Evolutionary conservation across 805 yeast species (phyloP).

Genomic region (Zygosaccharomyces gambellarensis): DNA sequence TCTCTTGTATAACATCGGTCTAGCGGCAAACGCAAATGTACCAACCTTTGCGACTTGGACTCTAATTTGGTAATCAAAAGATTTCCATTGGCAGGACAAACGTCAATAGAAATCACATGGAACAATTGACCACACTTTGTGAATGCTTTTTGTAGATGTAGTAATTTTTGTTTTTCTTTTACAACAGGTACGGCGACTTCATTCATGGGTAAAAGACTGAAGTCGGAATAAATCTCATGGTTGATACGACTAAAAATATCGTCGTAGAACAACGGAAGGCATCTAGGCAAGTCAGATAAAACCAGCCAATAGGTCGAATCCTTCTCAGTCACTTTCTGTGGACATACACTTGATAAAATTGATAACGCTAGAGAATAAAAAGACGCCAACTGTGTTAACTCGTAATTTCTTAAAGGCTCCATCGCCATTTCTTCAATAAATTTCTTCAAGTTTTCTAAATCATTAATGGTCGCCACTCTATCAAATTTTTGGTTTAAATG

Average conservation of each 20-base stretch:
- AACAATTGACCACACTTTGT: constrained; percentile 9
- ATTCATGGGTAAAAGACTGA: constrained; percentile 10
- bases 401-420: constrained; percentile 14
- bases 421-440: constrained; percentile 16
- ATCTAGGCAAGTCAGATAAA: constrained; percentile 21
- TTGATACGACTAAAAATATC: constrained; percentile 17
- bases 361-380: constrained; percentile 22
- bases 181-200: not conserved
- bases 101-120: constrained; percentile 51
- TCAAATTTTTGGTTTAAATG: constrained; percentile 26
- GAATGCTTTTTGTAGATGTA: constrained; percentile 9
- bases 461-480: constrained; percentile 20
- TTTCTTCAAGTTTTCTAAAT: constrained; percentile 14
- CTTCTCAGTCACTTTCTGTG: not conserved
- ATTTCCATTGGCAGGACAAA: constrained; percentile 54
- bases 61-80: constrained; percentile 48
- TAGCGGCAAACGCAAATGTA: constrained; percentile 56
- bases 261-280: constrained; percentile 24
- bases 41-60: constrained; percentile 35
- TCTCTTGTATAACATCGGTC: constrained; percentile 45
- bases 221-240: constrained; percentile 16
- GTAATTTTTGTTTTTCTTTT: constrained; percentile 3
- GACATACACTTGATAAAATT: constrained; percentile 20
- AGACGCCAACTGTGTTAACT: constrained; percentile 17
- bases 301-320: constrained; percentile 11